These are phyloP conservation scores for Saccharomycopsis oosterbeekiorum DNA, from an alignment of 805 yeast species.

Conservation along the genomic window DNA sequence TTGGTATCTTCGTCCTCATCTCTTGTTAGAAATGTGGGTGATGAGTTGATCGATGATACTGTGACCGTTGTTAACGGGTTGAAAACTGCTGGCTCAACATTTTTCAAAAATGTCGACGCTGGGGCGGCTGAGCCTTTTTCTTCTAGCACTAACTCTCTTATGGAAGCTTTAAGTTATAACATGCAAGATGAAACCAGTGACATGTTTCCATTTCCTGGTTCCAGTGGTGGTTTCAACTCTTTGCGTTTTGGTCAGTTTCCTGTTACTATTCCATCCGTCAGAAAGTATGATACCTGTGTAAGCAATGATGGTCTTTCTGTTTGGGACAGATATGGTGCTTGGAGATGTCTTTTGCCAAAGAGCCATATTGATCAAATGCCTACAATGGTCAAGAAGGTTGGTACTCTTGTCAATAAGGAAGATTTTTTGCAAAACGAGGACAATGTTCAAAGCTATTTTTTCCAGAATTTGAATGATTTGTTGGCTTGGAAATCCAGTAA, in stretches of 20 bases:
- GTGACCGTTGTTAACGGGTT: not conserved
- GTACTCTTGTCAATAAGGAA: conserved; percentile 35
- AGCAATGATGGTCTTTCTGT: conserved; percentile 57
- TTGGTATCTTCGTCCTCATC: conserved; percentile 8
- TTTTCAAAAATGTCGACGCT: not conserved
- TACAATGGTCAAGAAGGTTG: conserved; percentile 41
- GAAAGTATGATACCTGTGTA: conserved; percentile 53
- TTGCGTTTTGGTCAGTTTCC: not conserved
- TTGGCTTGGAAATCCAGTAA: conserved; percentile 59
- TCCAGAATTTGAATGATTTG: conserved; percentile 53
- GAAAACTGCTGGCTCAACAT: not conserved
- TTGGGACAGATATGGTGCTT: conserved; percentile 80
- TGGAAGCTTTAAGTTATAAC: not conserved
- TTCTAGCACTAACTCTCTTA: not conserved
- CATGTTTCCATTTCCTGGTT: not conserved
- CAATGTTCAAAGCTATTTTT: conserved; percentile 49
- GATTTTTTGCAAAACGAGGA: conserved; percentile 39
- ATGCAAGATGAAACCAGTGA: not conserved
- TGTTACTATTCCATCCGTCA: conserved; percentile 45
- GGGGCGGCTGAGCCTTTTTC: not conserved
- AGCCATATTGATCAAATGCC: conserved; percentile 24
- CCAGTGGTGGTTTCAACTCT: not conserved
- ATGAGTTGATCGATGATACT: conserved; percentile 7
- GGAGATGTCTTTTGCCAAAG: conserved; percentile 84
- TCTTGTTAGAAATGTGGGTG: conserved; percentile 9